Percentiles rank a stretch among this genome's conserved stretches.
Evolutionary conservation across 2,329 filamentous ascomycete species (phyloP).

Genomic region (Teratosphaeria zuluensis): DNA sequence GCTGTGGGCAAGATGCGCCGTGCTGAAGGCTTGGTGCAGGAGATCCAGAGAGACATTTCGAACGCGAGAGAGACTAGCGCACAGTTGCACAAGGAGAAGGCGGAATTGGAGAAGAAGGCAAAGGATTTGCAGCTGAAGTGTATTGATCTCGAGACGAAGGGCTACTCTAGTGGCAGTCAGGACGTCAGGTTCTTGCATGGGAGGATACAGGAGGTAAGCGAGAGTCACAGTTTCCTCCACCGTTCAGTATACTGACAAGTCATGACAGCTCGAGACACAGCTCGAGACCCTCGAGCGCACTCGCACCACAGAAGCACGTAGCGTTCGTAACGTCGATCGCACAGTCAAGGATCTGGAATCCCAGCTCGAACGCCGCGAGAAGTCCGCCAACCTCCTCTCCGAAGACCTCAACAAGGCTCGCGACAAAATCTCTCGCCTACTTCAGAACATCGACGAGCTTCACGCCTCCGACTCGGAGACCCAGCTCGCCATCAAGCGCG

Average conservation of each 20-base stretch:
- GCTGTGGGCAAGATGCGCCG: constrained; percentile 96
- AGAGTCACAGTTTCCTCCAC: not conserved
- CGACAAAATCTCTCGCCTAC: constrained; percentile 82
- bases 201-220: constrained; percentile 81
- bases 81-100: constrained; percentile 82
- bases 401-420: constrained; percentile 79
- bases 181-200: constrained; percentile 93
- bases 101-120: constrained; percentile 73
- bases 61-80: constrained; percentile 74
- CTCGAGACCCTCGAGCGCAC: constrained; percentile 78
- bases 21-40: constrained; percentile 74
- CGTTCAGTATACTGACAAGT: constrained; percentile 18
- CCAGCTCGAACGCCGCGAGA: constrained; percentile 89
- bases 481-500: constrained; percentile 72
- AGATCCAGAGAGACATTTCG: constrained; percentile 87
- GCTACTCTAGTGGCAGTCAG: constrained; percentile 86
- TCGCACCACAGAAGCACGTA: constrained; percentile 71
- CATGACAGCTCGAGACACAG: constrained; percentile 41
- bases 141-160: constrained; percentile 93
- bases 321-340: constrained; percentile 84
- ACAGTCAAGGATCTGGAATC: constrained; percentile 85
- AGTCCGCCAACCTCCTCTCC: constrained; percentile 65
- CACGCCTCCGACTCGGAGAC: constrained; percentile 76
- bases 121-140: constrained; percentile 85
- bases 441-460: constrained; percentile 86